Conservation (phyloP, 345 rosid species). For the Odontarrhena argentea region DNA sequence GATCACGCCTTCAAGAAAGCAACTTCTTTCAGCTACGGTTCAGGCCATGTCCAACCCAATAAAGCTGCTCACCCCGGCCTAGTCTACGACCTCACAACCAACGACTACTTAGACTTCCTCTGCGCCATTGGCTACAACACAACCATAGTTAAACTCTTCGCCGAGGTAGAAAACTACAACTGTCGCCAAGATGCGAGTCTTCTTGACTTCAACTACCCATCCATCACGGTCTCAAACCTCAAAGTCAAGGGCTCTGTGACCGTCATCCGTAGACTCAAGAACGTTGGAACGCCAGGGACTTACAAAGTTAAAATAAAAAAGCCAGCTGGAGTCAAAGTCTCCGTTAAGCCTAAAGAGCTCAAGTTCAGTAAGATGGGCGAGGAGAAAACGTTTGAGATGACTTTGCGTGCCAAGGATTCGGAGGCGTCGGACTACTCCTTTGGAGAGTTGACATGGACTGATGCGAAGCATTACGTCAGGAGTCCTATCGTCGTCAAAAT, state of each 20-base stretch:
- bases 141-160: conserved; percentile 38
- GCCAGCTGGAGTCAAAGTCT: conserved; percentile 53
- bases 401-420: conserved; percentile 20
- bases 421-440: conserved; percentile 43
- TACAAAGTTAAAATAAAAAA: conserved; percentile 44
- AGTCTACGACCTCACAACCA: conserved; percentile 55
- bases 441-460: conserved; percentile 54
- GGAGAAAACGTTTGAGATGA: conserved; percentile 50
- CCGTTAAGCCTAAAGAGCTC: conserved; percentile 52
- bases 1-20: conserved; percentile 41
- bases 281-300: conserved; percentile 64
- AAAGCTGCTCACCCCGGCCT: conserved; percentile 72
- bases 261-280: conserved; percentile 55
- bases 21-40: conserved; percentile 61
- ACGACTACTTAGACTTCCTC: conserved; percentile 69
- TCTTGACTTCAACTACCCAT: conserved; percentile 72
- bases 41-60: conserved; percentile 81
- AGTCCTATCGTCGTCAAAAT: conserved; percentile 44
- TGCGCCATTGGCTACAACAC: conserved; percentile 68
- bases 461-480: conserved; percentile 40
- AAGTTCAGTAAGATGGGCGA: conserved; percentile 54
- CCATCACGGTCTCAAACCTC: conserved; percentile 54
- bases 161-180: conserved; percentile 30
- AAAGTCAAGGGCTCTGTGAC: conserved; percentile 36
- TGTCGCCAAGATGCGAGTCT: conserved; percentile 51